Base-by-base conservation (phyloP, 1,284 basidiomycete genomes). In the Ganoderma resinaceum region DNA sequence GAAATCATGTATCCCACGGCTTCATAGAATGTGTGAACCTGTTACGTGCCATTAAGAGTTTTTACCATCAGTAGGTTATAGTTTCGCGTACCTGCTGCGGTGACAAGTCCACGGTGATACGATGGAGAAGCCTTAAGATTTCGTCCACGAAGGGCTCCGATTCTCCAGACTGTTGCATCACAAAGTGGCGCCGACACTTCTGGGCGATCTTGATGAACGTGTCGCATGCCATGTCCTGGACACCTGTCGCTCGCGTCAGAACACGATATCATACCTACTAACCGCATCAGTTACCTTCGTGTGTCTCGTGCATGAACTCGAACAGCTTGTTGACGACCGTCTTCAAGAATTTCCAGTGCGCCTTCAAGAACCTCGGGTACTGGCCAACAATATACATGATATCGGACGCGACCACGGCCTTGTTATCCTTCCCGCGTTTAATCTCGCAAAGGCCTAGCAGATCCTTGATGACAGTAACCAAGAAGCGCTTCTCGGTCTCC, bases 371-470 rank as follows among this genome's bases (percentile, higher is more conserved):
- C 40, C 98, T 91, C 62, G 98, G 98, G 79, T 99, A 99, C 82
- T 99, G 98, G 63, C 98, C 98, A 75, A 99, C 98, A 77, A 99
- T 99, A 82, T 99, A 99, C 98, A 99, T 99, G 84, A 99, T 99
- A 80, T 99, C 96, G 52, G 97, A 99, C 2, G 98, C 98, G 70
- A 99, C 98, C 70, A 99, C 97, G 1, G 98, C 98, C 81, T 99
- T 99, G 89, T 99, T 99, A 84, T 99, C 98, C 82, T 99, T 99
- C 62, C 98, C 98, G 64, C 97, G 93, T 84, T 99, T 99, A 84
- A 98, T 97, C 84, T 99, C 98, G 78, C 95, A 97, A 37, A 99
- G 82, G 2, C 98, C 97, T 12, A 99, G 87, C 20, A 99, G 84
- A 76, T 99, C 98, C 83, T 99, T 99, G 86, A 99, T 99, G 75